Evolutionary conservation across 768 basidiomycete species (phyloP).

Genomic region (Suillus tomentosus): DNA sequence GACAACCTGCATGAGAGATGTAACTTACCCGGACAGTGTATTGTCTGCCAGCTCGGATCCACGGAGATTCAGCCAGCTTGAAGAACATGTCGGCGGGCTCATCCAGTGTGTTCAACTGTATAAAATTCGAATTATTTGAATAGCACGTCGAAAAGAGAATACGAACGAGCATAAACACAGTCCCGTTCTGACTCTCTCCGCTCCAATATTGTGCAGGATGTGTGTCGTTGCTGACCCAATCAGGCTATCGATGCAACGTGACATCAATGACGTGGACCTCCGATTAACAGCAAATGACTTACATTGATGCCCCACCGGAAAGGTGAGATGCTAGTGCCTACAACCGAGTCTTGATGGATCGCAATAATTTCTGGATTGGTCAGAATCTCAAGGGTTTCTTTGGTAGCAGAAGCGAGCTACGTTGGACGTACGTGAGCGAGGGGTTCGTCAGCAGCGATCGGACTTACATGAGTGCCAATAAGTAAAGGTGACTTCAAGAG

Average conservation of each 20-base stretch:
- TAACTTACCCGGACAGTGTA: constrained; percentile 61
- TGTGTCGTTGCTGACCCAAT: constrained; percentile 41
- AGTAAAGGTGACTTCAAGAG: constrained; percentile 70
- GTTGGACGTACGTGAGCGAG: background rate
- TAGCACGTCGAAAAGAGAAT: background rate
- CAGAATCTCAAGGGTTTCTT: constrained; percentile 55
- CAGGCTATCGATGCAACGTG: constrained; percentile 26
- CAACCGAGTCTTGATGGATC: constrained; percentile 67
- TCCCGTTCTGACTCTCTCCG: constrained; percentile 63
- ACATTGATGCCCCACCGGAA: constrained; percentile 73
- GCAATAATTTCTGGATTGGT: constrained; percentile 66
- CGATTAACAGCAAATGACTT: constrained; percentile 22
- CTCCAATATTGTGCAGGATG: constrained; percentile 76
- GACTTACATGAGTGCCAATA: constrained; percentile 57
- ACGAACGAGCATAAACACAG: constrained; percentile 65
- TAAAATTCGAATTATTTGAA: background rate
- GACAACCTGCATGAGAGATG: background rate
- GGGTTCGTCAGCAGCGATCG: constrained; percentile 1
- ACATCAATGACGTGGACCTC: background rate
- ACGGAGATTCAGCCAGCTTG: constrained; percentile 67
- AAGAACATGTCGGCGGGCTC: constrained; percentile 60
- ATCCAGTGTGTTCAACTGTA: constrained; percentile 60
- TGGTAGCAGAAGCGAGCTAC: constrained; percentile 52
- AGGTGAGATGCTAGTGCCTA: constrained; percentile 62
- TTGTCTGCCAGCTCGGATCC: constrained; percentile 67